Base-by-base conservation (phyloP, 75 land plant species). In the Cupressus sempervirens region DNA sequence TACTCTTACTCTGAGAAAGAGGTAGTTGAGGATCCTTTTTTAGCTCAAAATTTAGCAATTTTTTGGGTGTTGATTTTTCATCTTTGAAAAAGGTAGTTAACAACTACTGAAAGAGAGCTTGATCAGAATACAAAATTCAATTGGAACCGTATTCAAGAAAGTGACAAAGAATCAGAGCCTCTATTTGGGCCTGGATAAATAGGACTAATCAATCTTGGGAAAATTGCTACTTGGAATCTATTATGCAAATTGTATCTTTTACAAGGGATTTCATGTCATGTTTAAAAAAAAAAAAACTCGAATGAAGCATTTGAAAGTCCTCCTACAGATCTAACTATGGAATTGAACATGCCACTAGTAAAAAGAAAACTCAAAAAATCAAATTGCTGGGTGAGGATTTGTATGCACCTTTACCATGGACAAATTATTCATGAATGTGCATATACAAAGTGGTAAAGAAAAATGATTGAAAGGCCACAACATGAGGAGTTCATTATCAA, bases 61-160 rank as follows among this genome's bases (percentile, higher is more conserved):
- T n/a, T n/a, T n/a, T n/a, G n/a, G n/a, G n/a, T n/a, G n/a, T n/a
- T n/a, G n/a, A n/a, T n/a, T n/a, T n/a, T n/a, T n/a, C n/a, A n/a
- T n/a, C n/a, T n/a, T n/a, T n/a, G n/a, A n/a, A n/a, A n/a, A n/a
- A n/a, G n/a, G n/a, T n/a, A 98, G 88, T 92, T 98, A 97, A 98
- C 99, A 26, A 98, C 99, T 46, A 97, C 99, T 87, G 99, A 98
- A 86, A 94, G 92, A 81, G 99, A 98, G 86, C 95, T 98, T 32
- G 99, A 98, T 84, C 99, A 98, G 82, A 98, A 98, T 85, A 93
- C 93, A 46, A 98, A 96, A 81, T 98, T 94, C 89, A 99, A 98
- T 83, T 98, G 99, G 99, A 98, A 98, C 48, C 91, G 99, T 30
- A 98, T 98, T n/a, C 99, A 98, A 90, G 99, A 98, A 88, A 95